Base-by-base conservation (phyloP, 2,329 filamentous ascomycete species). In the Microdochium nivale region DNA sequence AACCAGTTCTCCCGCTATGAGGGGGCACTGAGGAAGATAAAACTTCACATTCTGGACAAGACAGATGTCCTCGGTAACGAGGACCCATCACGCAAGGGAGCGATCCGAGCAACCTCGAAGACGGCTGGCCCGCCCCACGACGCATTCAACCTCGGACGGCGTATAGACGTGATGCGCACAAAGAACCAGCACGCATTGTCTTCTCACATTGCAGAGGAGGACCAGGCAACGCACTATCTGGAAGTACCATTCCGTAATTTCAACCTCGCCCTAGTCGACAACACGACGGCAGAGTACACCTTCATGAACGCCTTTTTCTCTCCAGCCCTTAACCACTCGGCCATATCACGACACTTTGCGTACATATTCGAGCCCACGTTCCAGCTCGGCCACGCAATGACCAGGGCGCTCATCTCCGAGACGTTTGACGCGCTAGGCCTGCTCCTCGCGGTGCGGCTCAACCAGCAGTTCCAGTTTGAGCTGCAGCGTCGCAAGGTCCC, bases 241-340 rank as follows among this genome's bases (percentile, higher is more conserved):
- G 94, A 99, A 71, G 79, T 87, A 0, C 87, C 90, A 0, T 99
- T 99, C 67, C 84, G 90, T 40, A 91, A 95, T 64, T 96, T 96
- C 74, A 97, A 97, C 63, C 79, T 96, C 47, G 92, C 94, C 0
- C 76, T 99, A 21, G 79, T 96, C 56, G 94, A 99, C 69, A 99
- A 99, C 60, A 87, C 90, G 1, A 91, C 88, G 2, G 88, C 91
- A 32, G 95, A 99, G 67, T 99, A 97, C 69, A 90, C 88, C 2
- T 97, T 99, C 65, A 78, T 97, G 52, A 88, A 88, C 1, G 80
- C 88, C 16, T 96, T 96, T 72, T 97, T 99, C 72, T 81, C 86
- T 8, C 85, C 90, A 0, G 78, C 87, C 11, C 75, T 90, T 30
- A 86, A 84, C 9, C 88, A 87, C 61, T 78, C 89, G 16, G 77